phyloP scores from a whole-genome alignment of 768 basidiomycete genomes.

The Boletellus ananiceps region DNA sequence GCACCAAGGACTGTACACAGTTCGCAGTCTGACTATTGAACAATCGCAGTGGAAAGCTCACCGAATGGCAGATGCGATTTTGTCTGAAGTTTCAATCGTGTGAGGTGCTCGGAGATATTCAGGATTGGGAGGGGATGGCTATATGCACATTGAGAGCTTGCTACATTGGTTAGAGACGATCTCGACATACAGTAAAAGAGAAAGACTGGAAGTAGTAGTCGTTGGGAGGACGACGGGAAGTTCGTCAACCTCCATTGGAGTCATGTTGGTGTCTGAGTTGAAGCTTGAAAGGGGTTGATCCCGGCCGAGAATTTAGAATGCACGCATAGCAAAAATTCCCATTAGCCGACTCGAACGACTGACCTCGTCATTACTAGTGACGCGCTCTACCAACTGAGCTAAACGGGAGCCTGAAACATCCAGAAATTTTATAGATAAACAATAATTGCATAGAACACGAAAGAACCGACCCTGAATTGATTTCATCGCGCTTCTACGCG shows the following conservation, averaged over 20 bases:
- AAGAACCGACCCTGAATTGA: slow-evolving; percentile 27
- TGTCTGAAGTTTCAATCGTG: slow-evolving; percentile 74
- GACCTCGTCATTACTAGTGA: slow-evolving; percentile 46
- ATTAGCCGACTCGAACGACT: slow-evolving; percentile 41
- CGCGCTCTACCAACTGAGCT: slow-evolving; percentile 50
- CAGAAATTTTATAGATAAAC: background rate
- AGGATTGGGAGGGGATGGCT: slow-evolving; percentile 96
- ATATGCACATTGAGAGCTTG: slow-evolving; percentile 18
- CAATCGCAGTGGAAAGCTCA: slow-evolving; percentile 29
- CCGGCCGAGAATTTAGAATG: background rate
- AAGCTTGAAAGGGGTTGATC: slow-evolving; percentile 1
- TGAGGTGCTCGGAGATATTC: slow-evolving; percentile 94
- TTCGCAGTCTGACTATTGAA: background rate
- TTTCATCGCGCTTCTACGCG: slow-evolving; percentile 9
- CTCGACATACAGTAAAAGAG: slow-evolving; percentile 61
- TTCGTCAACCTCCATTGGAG: slow-evolving; percentile 76
- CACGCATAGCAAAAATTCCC: slow-evolving; percentile 26
- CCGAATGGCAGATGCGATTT: slow-evolving; percentile 60
- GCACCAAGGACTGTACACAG: slow-evolving; percentile 77
- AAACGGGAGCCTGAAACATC: slow-evolving; percentile 25
- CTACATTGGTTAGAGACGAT: background rate
- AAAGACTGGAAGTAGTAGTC: slow-evolving; percentile 66
- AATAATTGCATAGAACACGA: slow-evolving; percentile 15
- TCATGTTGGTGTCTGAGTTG: slow-evolving; percentile 29
- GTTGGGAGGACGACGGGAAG: slow-evolving; percentile 69